Evolutionary conservation across 208 protist species (phyloP).

Genomic region (Acanthamoeba quina): DNA sequence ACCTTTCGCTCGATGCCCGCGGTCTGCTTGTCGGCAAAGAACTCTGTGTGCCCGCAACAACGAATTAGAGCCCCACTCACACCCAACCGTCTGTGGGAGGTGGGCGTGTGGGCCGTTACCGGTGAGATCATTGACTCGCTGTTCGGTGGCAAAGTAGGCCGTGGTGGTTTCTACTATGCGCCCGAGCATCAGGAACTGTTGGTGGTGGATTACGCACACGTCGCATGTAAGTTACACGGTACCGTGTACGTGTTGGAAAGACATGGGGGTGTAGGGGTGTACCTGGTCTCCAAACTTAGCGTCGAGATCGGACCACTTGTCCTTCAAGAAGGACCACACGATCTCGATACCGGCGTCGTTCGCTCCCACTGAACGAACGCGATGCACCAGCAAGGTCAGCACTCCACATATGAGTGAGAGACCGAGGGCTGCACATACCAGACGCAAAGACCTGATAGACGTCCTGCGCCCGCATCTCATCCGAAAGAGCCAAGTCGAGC

Average conservation of each 20-base stretch:
- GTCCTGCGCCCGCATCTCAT: constrained; percentile 65
- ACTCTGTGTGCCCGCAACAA: not conserved
- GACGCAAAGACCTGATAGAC: constrained; percentile 34
- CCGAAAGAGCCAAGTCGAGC: constrained; percentile 53
- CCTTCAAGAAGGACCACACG: constrained; percentile 63
- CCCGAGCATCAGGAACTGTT: constrained; percentile 62
- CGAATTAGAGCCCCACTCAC: not conserved
- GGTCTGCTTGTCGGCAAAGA: constrained; percentile 48
- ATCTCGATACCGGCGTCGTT: constrained; percentile 36
- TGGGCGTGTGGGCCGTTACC: not conserved
- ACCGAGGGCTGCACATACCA: not conserved
- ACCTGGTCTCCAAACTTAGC: constrained; percentile 34
- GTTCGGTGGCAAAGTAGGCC: constrained; percentile 67
- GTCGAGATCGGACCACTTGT: constrained; percentile 7
- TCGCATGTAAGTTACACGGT: no score
- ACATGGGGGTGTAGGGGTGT: not conserved
- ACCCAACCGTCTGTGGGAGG: not conserved
- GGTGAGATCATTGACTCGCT: constrained; percentile 10
- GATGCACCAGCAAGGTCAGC: not conserved
- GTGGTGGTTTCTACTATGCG: constrained; percentile 22
- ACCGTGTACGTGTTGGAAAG: not conserved
- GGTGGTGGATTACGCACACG: no score
- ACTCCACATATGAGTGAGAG: no score
- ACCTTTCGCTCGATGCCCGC: constrained; percentile 26
- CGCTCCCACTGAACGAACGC: constrained; percentile 3